These are phyloP conservation scores for Pseudophaeomoniella oleicola DNA, from an alignment of 2,329 filamentous ascomycete species.

Conservation along the genomic window DNA sequence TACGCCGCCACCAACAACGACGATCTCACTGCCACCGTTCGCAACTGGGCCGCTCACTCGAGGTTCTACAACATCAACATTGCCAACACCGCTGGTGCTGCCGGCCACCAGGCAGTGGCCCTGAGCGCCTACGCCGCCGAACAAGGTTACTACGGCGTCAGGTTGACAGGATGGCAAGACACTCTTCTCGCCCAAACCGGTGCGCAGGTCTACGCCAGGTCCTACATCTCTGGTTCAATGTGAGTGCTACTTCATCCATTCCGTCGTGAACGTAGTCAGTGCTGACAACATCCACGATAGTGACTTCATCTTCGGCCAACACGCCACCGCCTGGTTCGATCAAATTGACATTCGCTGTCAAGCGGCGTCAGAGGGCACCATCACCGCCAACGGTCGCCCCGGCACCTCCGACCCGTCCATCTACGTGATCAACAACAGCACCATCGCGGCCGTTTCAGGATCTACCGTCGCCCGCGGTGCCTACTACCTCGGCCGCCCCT, in stretches of 20 bases:
- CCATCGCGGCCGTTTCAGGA: conserved; percentile 25
- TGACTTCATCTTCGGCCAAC: conserved; percentile 46
- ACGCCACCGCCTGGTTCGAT: conserved; percentile 38
- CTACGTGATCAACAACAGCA: conserved; percentile 42
- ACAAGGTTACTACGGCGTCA: conserved; percentile 43
- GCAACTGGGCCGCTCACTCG: conserved; percentile 4
- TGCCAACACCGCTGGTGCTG: conserved; percentile 3
- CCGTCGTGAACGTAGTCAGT: too few species aligned
- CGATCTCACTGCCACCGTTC: conserved; percentile 9
- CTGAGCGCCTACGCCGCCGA: conserved; percentile 34
- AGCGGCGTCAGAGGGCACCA: conserved; percentile 24
- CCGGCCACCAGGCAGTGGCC: conserved; percentile 24
- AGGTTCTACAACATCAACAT: conserved; percentile 6
- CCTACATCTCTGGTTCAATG: conserved; percentile 42
- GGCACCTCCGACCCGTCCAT: conserved; percentile 26
- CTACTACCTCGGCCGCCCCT: conserved; percentile 36
- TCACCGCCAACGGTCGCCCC: conserved; percentile 32
- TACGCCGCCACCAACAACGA: conserved; percentile 7
- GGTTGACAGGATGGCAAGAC: conserved; percentile 43
- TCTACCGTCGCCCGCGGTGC: conserved; percentile 22
- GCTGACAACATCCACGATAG: conserved; percentile 2
- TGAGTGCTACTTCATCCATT: too few species aligned
- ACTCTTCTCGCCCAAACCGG: conserved; percentile 37
- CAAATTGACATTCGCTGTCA: conserved; percentile 33
- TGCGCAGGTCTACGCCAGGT: conserved; percentile 40